Conservation (phyloP, 1,284 basidiomycete species). For the Neotropicomus parvogracilis region DNA sequence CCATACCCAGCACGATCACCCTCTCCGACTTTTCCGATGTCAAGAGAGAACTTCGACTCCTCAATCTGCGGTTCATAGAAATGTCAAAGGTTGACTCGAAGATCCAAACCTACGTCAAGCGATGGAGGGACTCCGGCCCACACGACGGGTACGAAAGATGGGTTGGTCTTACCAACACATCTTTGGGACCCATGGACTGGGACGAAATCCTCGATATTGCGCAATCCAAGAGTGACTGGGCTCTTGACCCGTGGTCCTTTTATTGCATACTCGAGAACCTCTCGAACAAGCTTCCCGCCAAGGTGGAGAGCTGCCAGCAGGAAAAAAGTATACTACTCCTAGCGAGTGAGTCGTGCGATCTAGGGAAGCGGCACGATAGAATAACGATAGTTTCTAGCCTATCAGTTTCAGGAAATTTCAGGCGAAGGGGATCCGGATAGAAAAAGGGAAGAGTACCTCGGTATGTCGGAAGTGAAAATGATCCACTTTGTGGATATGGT, state of each 20-base stretch:
- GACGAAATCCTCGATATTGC: not conserved
- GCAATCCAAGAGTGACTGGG: not conserved
- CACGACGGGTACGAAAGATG: not conserved
- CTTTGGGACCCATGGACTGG: constrained; percentile 1
- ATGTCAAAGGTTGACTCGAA: not conserved
- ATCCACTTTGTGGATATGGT: not conserved
- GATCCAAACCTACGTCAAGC: not conserved
- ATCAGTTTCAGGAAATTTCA: not conserved
- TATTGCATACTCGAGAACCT: constrained; percentile 4
- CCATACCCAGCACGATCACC: not conserved
- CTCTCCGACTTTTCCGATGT: not conserved
- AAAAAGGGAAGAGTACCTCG: not conserved
- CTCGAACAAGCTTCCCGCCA: not conserved
- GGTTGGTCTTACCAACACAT: not conserved
- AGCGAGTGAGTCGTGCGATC: not conserved
- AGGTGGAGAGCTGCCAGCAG: not conserved
- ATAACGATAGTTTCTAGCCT: not conserved
- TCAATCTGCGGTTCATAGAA: not conserved
- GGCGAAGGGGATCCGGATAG: not conserved
- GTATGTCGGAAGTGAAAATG: not conserved
- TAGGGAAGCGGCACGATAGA: not conserved
- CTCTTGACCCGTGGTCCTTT: not conserved
- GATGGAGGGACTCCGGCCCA: not conserved
- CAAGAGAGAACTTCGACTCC: not conserved
- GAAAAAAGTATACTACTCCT: not conserved